Percentiles rank a stretch among this genome's conserved stretches.
Conservation (phyloP, 139 green algal species). For the Trebouxia sp. region DNA sequence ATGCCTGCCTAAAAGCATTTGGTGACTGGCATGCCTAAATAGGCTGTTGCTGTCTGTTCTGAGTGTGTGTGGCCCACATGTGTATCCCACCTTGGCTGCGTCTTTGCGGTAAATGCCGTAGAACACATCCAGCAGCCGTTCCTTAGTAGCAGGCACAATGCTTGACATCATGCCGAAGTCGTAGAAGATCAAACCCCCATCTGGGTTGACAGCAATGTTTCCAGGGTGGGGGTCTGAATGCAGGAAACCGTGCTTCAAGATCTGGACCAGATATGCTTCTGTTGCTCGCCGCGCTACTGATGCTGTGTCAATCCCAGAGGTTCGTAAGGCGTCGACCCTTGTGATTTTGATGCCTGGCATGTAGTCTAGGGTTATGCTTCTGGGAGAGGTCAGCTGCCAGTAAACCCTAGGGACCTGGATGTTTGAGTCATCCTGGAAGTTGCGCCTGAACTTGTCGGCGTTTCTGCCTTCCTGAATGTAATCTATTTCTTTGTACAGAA, state of each 20-base stretch:
- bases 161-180: slow-evolving; percentile 65
- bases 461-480: slow-evolving; percentile 62
- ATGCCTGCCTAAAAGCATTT: too few relatives aligned
- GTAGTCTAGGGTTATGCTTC: slow-evolving; percentile 94
- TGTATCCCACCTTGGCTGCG: slow-evolving; percentile 27
- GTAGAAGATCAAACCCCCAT: slow-evolving; percentile 48
- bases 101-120: slow-evolving; percentile 57
- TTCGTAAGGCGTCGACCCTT: slow-evolving; percentile 46
- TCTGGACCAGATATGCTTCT: slow-evolving; percentile 61
- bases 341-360: slow-evolving; percentile 87
- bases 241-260: slow-evolving; percentile 62
- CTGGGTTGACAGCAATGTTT: slow-evolving; percentile 45
- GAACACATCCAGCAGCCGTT: slow-evolving; percentile 50
- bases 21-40: too few relatives aligned
- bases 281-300: slow-evolving; percentile 46
- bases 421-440: slow-evolving; percentile 70
- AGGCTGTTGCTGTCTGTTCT: too few relatives aligned
- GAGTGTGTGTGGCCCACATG: too few relatives aligned
- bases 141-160: slow-evolving; percentile 46
- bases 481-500: slow-evolving; percentile 64
- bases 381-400: slow-evolving; percentile 81
- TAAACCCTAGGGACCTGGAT: slow-evolving; percentile 72
- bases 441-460: slow-evolving; percentile 64
- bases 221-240: slow-evolving; percentile 47
- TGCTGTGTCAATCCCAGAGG: slow-evolving; percentile 45